Conservation (phyloP, 1,284 basidiomycete genomes). For the Cryptococcus deneoformans region DNA sequence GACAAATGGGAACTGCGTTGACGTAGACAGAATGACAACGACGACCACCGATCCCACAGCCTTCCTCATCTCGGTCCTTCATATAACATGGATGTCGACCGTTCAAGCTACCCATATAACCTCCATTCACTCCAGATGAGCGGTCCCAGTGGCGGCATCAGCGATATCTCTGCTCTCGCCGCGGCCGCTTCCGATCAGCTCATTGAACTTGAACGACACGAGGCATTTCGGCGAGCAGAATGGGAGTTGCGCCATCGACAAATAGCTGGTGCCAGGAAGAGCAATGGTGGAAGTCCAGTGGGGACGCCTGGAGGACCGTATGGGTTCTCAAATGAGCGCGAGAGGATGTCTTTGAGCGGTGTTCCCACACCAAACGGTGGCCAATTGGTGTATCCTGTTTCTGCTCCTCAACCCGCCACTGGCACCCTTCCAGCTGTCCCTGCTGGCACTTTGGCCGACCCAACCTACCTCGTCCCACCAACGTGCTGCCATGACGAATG, state of each 20-base stretch:
- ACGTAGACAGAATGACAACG: constrained; percentile 27
- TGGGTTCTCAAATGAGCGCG: constrained; percentile 44
- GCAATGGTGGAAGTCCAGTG: constrained; percentile 66
- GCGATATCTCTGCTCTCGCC: constrained; percentile 63
- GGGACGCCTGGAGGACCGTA: constrained; percentile 51
- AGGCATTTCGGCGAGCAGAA: constrained; percentile 76
- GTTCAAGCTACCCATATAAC: constrained; percentile 37
- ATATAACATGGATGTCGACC: constrained; percentile 47
- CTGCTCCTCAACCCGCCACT: constrained; percentile 46
- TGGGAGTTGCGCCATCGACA: constrained; percentile 70
- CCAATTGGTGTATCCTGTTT: constrained; percentile 48
- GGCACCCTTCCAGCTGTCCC: constrained; percentile 47
- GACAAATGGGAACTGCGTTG: neutral
- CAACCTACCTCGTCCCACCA: constrained; percentile 51
- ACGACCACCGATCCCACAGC: constrained; percentile 36
- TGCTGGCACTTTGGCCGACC: constrained; percentile 49
- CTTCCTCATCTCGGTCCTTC: constrained; percentile 43
- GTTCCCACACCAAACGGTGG: constrained; percentile 37
- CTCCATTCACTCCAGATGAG: constrained; percentile 34
- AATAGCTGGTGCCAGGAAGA: constrained; percentile 49
- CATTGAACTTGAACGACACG: constrained; percentile 76
- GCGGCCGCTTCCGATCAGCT: constrained; percentile 81
- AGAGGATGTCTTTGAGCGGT: constrained; percentile 32
- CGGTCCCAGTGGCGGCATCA: constrained; percentile 52
- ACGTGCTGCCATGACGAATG: constrained; percentile 54